Percentiles rank a stretch among this genome's conserved stretches.
Conservation (phyloP, 176 grass and related monocot species). For the Puccinellia tenuiflora region DNA sequence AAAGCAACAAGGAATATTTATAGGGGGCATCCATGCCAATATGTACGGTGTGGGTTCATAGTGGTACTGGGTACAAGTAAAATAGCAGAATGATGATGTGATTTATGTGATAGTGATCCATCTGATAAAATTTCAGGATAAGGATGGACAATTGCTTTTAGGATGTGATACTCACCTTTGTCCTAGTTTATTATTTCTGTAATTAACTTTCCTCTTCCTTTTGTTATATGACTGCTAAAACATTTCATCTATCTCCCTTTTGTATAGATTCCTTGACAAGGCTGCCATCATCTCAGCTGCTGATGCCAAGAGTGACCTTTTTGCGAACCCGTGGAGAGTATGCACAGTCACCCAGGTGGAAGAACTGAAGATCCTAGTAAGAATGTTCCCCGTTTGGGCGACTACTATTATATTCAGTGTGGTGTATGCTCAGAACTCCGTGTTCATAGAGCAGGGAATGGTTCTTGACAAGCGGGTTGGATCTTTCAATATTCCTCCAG, state of each 20-base stretch:
- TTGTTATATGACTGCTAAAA: not conserved
- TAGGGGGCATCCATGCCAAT: not conserved
- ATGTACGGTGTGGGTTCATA: not conserved
- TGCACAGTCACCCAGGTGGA: conserved; percentile 95
- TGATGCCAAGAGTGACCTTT: conserved; percentile 44
- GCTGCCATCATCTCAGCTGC: conserved; percentile 57
- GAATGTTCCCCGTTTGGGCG: conserved; percentile 84
- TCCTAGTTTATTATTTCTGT: not conserved
- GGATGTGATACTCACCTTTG: not conserved
- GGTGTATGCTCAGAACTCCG: conserved; percentile 76
- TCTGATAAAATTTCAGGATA: not conserved
- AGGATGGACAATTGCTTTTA: not conserved
- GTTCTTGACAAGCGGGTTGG: conserved; percentile 71
- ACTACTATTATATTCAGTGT: conserved; percentile 72
- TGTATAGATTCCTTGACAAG: conserved; percentile 73
- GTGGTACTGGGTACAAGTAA: not conserved
- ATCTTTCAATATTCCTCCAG: conserved; percentile 66
- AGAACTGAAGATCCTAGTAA: conserved; percentile 82
- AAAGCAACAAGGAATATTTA: not conserved
- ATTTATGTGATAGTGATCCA: not conserved
- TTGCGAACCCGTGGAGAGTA: conserved; percentile 61
- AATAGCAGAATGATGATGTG: not conserved
- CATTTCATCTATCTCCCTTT: not conserved
- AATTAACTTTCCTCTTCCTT: not conserved
- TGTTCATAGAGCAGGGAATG: conserved; percentile 93